A percentile compares a stretch with the other conserved stretches of the same genome.
Evolutionary conservation across 2,329 filamentous ascomycete genomes (phyloP).

Genomic region (Myotisia sp.): DNA sequence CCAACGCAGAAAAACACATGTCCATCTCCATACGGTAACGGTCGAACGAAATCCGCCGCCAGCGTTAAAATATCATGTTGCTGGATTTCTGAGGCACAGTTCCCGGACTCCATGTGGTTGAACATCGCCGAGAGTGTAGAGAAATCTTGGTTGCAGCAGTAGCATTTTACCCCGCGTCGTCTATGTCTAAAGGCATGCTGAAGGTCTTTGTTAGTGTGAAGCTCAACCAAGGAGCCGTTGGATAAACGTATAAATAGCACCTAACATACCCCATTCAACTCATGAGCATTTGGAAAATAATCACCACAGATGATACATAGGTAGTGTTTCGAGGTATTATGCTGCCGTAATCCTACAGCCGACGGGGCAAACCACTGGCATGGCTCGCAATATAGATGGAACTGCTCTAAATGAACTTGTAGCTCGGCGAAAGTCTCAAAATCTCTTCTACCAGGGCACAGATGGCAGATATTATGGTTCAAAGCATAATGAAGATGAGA

Average conservation of each 20-base stretch:
- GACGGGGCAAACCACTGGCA: slow-evolving; percentile 15
- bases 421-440: slow-evolving; percentile 12
- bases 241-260: neutral
- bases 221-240: neutral
- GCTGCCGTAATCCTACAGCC: slow-evolving; percentile 10
- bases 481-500: slow-evolving; percentile 6
- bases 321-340: slow-evolving; percentile 12
- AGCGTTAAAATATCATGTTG: slow-evolving; percentile 9
- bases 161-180: slow-evolving; percentile 11
- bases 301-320: slow-evolving; percentile 14
- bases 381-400: slow-evolving; percentile 13
- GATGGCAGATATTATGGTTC: slow-evolving; percentile 9
- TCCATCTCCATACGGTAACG: slow-evolving; percentile 1
- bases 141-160: slow-evolving; percentile 13
- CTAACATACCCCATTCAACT: slow-evolving; percentile 12
- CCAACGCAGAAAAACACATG: slow-evolving; percentile 10
- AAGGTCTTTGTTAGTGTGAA: neutral
- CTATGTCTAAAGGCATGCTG: slow-evolving; percentile 12
- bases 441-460: slow-evolving; percentile 8
- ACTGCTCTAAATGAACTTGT: slow-evolving; percentile 12
- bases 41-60: slow-evolving; percentile 7
- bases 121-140: slow-evolving; percentile 12
- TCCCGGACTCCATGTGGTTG: slow-evolving; percentile 15
- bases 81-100: slow-evolving; percentile 11
- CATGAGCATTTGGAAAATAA: slow-evolving; percentile 12